Evolutionary conservation across 106 monocot genomes (phyloP).

Genomic region (Dioscorea alata): DNA sequence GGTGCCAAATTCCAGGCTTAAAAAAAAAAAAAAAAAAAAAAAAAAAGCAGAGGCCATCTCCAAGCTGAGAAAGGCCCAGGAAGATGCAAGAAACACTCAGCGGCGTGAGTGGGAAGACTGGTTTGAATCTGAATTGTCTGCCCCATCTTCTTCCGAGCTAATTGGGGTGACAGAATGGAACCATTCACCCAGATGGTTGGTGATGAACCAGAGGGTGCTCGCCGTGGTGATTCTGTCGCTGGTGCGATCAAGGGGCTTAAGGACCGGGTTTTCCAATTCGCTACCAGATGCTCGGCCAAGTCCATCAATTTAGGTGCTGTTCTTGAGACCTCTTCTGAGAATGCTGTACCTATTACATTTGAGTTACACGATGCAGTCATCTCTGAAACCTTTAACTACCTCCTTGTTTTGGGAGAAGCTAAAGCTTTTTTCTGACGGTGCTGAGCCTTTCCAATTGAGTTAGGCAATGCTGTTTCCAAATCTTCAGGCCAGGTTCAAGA

Average conservation of each 20-base stretch:
- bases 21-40: too few species aligned
- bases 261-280: slow-evolving; percentile 84
- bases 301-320: too few species aligned
- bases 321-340: too few species aligned
- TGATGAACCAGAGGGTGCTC: slow-evolving; percentile 22
- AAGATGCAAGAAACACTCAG: slow-evolving; percentile 58
- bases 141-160: slow-evolving; percentile 25
- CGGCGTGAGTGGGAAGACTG: slow-evolving; percentile 83
- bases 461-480: too few species aligned
- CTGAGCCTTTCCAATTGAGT: too few species aligned
- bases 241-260: slow-evolving; percentile 58
- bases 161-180: slow-evolving; percentile 8
- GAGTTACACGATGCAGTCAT: too few species aligned
- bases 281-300: slow-evolving; percentile 78
- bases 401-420: too few species aligned
- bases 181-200: background rate
- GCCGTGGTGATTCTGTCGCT: slow-evolving; percentile 33
- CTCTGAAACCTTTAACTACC: too few species aligned
- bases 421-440: too few species aligned
- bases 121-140: slow-evolving; percentile 22
- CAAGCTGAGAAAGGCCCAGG: slow-evolving; percentile 74
- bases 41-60: slow-evolving; percentile 97
- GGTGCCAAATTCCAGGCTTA: slow-evolving; percentile 64
- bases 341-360: too few species aligned
- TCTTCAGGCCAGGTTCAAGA: too few species aligned